A percentile compares a stretch with the other conserved stretches of the same genome.
These are phyloP conservation scores for Nothomitra cinnamomea DNA, from an alignment of 2,329 filamentous ascomycete species.

Conservation along the genomic window DNA sequence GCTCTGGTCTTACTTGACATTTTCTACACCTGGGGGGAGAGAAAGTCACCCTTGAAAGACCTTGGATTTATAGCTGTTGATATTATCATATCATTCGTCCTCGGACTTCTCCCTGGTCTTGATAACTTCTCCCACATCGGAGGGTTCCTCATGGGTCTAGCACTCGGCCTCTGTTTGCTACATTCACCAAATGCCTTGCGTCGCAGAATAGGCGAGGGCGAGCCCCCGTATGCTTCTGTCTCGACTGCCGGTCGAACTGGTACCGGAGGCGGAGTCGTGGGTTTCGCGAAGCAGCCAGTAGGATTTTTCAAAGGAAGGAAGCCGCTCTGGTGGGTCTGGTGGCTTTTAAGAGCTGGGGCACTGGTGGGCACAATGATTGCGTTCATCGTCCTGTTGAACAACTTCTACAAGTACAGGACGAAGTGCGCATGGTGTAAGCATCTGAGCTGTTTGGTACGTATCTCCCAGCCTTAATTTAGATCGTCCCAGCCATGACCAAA, in stretches of 20 bases:
- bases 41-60: slow-evolving; percentile 60
- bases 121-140: slow-evolving; percentile 98
- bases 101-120: slow-evolving; percentile 77
- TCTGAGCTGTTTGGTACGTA: slow-evolving; percentile 74
- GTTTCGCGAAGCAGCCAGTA: slow-evolving; percentile 32
- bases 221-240: slow-evolving; percentile 54
- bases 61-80: slow-evolving; percentile 77
- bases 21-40: slow-evolving; percentile 79
- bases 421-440: slow-evolving; percentile 90
- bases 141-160: slow-evolving; percentile 82
- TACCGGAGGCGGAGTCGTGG: slow-evolving; percentile 17
- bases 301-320: slow-evolving; percentile 88
- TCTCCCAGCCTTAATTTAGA: slow-evolving; percentile 4
- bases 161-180: slow-evolving; percentile 70
- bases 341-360: slow-evolving; percentile 65
- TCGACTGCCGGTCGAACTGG: slow-evolving; percentile 27
- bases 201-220: slow-evolving; percentile 51
- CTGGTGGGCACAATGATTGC: slow-evolving; percentile 67
- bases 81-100: slow-evolving; percentile 74
- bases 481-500: not conserved
- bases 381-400: slow-evolving; percentile 73
- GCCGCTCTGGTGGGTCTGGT: slow-evolving; percentile 95
- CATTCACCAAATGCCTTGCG: slow-evolving; percentile 74
- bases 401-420: slow-evolving; percentile 70
- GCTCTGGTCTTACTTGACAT: slow-evolving; percentile 78